These are phyloP conservation scores for Serendipita sp. DNA, from an alignment of 768 basidiomycete species.

Conservation along the genomic window DNA sequence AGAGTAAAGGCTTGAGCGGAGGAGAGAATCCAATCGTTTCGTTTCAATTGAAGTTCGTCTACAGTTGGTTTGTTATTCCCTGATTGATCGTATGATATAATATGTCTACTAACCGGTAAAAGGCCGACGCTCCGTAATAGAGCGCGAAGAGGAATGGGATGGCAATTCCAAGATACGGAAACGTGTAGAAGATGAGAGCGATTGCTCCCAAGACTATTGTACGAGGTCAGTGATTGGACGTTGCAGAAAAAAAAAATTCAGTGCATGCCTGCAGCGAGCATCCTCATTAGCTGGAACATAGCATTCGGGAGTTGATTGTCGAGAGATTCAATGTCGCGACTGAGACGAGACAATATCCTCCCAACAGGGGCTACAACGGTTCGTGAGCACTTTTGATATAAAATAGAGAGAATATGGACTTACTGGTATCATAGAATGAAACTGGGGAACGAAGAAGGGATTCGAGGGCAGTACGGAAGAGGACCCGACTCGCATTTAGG, in stretches of 20 bases:
- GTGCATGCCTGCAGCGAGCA: not conserved
- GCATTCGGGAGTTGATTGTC: constrained; percentile 35
- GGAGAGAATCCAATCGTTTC: constrained; percentile 46
- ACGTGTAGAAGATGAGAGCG: constrained; percentile 48
- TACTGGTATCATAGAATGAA: constrained; percentile 58
- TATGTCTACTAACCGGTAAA: constrained; percentile 28
- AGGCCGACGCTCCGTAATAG: constrained; percentile 38
- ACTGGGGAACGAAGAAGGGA: constrained; percentile 44
- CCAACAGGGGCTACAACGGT: constrained; percentile 22
- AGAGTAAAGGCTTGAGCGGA: constrained; percentile 42
- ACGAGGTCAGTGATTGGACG: not conserved
- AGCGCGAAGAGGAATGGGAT: constrained; percentile 38
- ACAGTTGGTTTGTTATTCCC: not conserved
- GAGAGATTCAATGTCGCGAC: constrained; percentile 46
- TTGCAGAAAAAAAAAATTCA: no score
- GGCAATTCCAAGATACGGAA: constrained; percentile 50
- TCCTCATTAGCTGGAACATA: constrained; percentile 28
- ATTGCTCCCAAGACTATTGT: constrained; percentile 36
- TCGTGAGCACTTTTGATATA: no score
- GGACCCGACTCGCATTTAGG: constrained; percentile 23
- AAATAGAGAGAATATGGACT: not conserved
- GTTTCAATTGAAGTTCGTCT: constrained; percentile 42
- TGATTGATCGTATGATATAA: not conserved
- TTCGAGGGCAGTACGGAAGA: constrained; percentile 41
- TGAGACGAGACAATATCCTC: constrained; percentile 39